Evolutionary conservation across 2,329 filamentous ascomycete species (phyloP).

Genomic region (Diaporthe helianthi): DNA sequence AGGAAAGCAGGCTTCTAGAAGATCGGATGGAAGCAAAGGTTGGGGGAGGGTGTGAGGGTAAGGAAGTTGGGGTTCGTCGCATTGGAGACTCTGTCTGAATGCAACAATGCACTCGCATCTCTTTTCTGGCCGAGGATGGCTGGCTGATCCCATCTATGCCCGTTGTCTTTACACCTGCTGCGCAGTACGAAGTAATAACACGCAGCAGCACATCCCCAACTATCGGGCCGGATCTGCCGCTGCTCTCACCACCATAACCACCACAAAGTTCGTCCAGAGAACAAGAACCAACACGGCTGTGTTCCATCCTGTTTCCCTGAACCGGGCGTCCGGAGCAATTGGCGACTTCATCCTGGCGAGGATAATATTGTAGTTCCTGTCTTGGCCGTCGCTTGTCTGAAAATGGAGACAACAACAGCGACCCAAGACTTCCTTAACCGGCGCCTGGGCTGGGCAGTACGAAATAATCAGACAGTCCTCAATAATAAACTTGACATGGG

Average conservation of each 20-base stretch:
- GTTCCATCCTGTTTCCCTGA: neutral
- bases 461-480: no score
- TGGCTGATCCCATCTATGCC: conserved; percentile 6
- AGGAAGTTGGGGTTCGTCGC: conserved; percentile 10
- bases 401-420: neutral
- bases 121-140: neutral
- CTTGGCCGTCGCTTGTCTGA: conserved; percentile 3
- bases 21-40: conserved; percentile 2
- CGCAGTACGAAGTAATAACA: neutral
- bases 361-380: neutral
- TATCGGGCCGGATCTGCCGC: conserved; percentile 14
- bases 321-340: conserved; percentile 7
- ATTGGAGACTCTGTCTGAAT: conserved; percentile 1
- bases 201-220: neutral
- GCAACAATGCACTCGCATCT: neutral
- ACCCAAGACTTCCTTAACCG: conserved; percentile 11
- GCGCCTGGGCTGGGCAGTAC: conserved; percentile 17
- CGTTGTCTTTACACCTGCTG: conserved; percentile 7
- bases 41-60: neutral
- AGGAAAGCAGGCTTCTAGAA: conserved; percentile 14
- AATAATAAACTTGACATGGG: neutral
- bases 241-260: neutral
- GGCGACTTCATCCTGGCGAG: conserved; percentile 21
- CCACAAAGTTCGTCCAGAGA: neutral
- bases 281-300: neutral